These are phyloP conservation scores for Carex arenaria DNA, from an alignment of 202 grass and related monocot genomes.

Conservation along the genomic window DNA sequence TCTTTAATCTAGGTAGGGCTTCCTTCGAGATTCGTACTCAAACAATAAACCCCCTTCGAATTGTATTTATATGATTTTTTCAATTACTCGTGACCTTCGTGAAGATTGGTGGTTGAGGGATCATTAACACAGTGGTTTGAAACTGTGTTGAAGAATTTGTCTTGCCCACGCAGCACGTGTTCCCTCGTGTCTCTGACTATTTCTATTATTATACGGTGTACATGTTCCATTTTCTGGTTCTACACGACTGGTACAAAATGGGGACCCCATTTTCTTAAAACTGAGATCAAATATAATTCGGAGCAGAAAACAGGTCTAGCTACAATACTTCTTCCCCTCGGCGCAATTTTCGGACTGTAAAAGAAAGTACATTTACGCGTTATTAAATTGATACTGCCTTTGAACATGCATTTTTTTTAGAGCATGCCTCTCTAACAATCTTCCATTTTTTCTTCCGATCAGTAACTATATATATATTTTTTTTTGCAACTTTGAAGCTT, in stretches of 20 bases:
- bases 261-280: neutral
- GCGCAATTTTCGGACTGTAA: neutral
- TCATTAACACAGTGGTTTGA: too few species aligned
- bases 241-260: neutral
- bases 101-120: too few species aligned
- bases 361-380: neutral
- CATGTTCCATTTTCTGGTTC: neutral
- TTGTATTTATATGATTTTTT: too few species aligned
- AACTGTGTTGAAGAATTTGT: neutral
- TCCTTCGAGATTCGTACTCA: too few species aligned
- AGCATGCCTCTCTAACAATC: too few species aligned
- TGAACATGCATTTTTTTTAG: too few species aligned
- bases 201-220: neutral
- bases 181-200: neutral
- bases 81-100: too few species aligned
- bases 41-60: too few species aligned
- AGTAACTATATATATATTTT: too few species aligned
- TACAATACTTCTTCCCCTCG: neutral
- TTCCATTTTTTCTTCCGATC: too few species aligned
- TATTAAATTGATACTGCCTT: neutral
- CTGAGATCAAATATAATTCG: neutral
- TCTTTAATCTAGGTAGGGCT: too few species aligned
- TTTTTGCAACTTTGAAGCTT: too few species aligned
- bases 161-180: neutral
- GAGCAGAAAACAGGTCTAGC: neutral